Conservation (phyloP, 148 eudicot species). For the Rhododendron henanense region DNA sequence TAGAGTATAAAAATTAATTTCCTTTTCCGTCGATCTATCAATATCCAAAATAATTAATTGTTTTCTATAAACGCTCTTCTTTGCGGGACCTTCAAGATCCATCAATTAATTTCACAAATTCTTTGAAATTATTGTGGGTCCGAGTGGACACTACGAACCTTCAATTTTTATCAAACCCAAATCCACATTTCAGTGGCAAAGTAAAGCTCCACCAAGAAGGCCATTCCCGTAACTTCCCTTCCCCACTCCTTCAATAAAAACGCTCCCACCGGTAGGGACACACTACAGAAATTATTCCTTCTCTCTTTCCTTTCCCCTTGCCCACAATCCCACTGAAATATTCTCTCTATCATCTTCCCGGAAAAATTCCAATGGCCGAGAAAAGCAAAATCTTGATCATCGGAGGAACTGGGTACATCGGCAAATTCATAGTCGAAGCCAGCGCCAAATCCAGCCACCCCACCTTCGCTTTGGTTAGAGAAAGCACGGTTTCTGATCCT, state of each 20-base stretch:
- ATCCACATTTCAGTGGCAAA: no score
- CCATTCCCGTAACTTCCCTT: not conserved
- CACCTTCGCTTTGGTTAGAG: slow-evolving; percentile 47
- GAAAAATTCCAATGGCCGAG: slow-evolving; percentile 27
- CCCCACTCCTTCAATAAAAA: not conserved
- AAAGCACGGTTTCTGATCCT: slow-evolving; percentile 32
- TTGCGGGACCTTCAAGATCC: not conserved
- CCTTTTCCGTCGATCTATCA: not conserved
- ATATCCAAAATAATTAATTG: not conserved
- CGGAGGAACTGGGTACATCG: slow-evolving; percentile 64
- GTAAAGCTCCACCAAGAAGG: not conserved
- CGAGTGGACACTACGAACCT: no score
- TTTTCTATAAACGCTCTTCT: no score
- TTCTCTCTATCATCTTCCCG: not conserved
- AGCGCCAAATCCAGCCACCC: slow-evolving; percentile 45
- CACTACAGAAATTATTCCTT: not conserved
- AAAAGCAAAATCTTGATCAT: slow-evolving; percentile 56
- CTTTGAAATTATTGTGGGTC: no score
- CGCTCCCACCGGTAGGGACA: not conserved
- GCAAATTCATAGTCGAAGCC: slow-evolving; percentile 53
- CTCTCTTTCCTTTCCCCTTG: not conserved
- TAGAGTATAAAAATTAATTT: no score
- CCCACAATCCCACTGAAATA: not conserved
- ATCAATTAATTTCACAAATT: not conserved
- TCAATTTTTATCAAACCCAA: no score